Evolutionary conservation across 148 eudicot genomes (phyloP), one percentile per base, ranked within the genome.

Genomic region (Pharnaceum exiguum): DNA sequence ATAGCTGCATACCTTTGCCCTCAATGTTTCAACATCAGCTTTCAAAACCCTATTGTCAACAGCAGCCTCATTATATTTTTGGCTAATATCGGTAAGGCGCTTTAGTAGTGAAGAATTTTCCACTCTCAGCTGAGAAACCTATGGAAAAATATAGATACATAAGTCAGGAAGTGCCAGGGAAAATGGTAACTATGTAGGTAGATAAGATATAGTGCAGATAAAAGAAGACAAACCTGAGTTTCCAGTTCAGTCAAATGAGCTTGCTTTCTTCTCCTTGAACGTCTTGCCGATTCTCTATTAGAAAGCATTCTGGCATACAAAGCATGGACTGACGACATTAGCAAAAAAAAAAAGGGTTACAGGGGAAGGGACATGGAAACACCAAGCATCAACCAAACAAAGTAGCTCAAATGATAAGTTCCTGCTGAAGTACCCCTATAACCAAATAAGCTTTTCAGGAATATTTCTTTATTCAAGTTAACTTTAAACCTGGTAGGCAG

Each of bases 251-350:
- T 79, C 58, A 86, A 67, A 71, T 94, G 99, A 48, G 90, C 95
- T 67, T 94, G 99, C 76, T 94, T 94, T 75, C 99, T 78, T 73
- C 96, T 81, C 69, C 99, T 86, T 22, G 99, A 94, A 47, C 99
- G 95, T 54, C 99, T 70, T 57, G 99, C 99, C 38, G 99, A 94
- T 75, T 94, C 99, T 76, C 99, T 82, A 59, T 94, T 94, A 22
- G 99, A 94, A 65, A 94, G 90, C 99, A 94, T 94, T 82, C 99
- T 94, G 85, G 36, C 46, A 23, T 12, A 40, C 17, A 35, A 38
- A 56, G 50, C 44, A 68, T 19, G 29, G 16, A 32, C 39, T 12
- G 39, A 22, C 51, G 26, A 49, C 31, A 26, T 31, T n/a, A n/a
- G n/a, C n/a, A n/a, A n/a, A n/a, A n/a, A n/a, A n/a, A n/a, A n/a